phyloP scores from a whole-genome alignment of 1,284 basidiomycete genomes.

The Ganoderma sinense region DNA sequence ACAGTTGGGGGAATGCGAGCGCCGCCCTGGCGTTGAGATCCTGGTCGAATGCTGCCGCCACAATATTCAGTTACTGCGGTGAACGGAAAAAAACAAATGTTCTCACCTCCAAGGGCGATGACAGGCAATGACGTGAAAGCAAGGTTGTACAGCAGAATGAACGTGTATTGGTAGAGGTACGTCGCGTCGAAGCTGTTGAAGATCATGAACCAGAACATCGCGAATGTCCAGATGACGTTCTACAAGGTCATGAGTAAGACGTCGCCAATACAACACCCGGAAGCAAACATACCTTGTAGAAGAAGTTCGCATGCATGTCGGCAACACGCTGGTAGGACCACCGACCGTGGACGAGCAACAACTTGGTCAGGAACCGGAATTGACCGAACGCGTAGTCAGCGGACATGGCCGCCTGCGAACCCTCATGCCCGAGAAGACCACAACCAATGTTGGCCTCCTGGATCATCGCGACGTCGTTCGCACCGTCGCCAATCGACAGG shows the following conservation, averaged over 20 bases:
- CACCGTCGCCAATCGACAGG: constrained; percentile 95
- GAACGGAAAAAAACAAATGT: constrained; percentile 4
- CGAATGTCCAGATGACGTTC: constrained; percentile 92
- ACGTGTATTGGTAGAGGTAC: constrained; percentile 96
- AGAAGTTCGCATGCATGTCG: constrained; percentile 98
- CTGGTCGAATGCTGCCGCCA: constrained; percentile 85
- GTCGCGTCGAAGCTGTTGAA: constrained; percentile 96
- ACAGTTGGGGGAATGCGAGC: constrained; percentile 92
- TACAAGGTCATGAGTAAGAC: constrained; percentile 39
- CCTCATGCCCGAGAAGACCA: constrained; percentile 93
- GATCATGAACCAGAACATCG: constrained; percentile 94
- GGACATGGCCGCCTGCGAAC: constrained; percentile 98
- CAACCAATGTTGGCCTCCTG: constrained; percentile 98
- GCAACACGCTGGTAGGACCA: constrained; percentile 97
- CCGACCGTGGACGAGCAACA: constrained; percentile 93
- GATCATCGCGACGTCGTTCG: constrained; percentile 97
- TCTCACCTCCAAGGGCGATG: constrained; percentile 85
- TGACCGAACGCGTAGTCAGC: constrained; percentile 99
- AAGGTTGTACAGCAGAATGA: constrained; percentile 90
- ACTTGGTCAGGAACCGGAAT: constrained; percentile 92
- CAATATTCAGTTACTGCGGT: constrained; percentile 17
- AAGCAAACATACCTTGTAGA: constrained; percentile 82
- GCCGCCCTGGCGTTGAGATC: constrained; percentile 93
- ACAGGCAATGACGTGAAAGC: constrained; percentile 95
- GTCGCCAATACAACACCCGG: background rate